These are phyloP conservation scores for Corrigiola litoralis DNA, from an alignment of 179 eudicot genomes.

Conservation along the genomic window DNA sequence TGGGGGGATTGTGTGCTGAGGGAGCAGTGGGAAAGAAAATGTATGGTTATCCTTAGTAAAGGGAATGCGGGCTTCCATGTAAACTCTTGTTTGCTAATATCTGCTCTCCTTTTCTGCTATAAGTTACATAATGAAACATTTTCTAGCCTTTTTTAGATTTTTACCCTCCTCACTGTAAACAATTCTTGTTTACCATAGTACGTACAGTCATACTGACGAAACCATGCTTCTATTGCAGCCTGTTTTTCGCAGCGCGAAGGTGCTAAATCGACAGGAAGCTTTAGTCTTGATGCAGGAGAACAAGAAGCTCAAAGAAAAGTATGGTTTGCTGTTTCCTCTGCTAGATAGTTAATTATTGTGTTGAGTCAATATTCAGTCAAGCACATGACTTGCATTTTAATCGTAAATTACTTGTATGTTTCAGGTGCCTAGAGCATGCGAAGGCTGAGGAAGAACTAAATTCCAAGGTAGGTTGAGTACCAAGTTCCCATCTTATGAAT, in stretches of 20 bases:
- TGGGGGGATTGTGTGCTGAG: too few species aligned
- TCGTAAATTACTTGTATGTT: slow-evolving; percentile 10
- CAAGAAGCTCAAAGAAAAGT: slow-evolving; percentile 53
- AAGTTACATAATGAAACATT: too few species aligned
- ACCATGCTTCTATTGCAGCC: slow-evolving; percentile 32
- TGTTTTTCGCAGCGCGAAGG: slow-evolving; percentile 22
- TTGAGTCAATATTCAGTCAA: slow-evolving; percentile 4
- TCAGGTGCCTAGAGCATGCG: slow-evolving; percentile 59
- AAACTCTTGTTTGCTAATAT: too few species aligned
- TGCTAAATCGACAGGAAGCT: slow-evolving; percentile 27
- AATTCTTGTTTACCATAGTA: neutral
- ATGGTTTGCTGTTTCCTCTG: slow-evolving; percentile 23
- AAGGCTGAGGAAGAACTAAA: slow-evolving; percentile 51
- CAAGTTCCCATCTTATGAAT: neutral
- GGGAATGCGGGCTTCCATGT: too few species aligned
- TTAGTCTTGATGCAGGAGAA: slow-evolving; percentile 38
- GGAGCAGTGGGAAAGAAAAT: too few species aligned
- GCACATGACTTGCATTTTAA: neutral
- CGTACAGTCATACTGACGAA: neutral
- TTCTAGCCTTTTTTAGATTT: too few species aligned
- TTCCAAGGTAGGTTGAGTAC: slow-evolving; percentile 43
- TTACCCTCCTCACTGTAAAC: neutral
- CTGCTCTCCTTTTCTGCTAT: too few species aligned
- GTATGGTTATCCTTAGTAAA: too few species aligned
- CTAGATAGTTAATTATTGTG: neutral